Conservation (phyloP, 2,329 filamentous ascomycete genomes). For the Colletotrichum sojae region DNA sequence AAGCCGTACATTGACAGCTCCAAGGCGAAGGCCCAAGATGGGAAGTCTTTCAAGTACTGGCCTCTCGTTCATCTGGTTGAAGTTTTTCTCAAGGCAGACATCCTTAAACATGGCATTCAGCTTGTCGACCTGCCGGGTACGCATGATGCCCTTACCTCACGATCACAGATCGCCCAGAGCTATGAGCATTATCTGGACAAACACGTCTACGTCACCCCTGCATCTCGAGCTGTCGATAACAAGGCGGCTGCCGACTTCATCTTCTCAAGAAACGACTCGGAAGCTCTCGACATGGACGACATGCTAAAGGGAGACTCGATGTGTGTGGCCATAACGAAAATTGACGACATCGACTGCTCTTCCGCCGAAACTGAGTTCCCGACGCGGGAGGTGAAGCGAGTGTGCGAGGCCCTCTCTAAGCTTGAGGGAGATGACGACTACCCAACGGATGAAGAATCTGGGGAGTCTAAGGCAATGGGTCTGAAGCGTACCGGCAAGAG, state of each 20-base stretch:
- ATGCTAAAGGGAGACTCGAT: conserved; percentile 30
- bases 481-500: neutral
- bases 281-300: conserved; percentile 38
- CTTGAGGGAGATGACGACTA: conserved; percentile 1
- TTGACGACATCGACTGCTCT: conserved; percentile 36
- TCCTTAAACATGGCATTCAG: conserved; percentile 39
- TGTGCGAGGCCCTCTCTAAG: neutral
- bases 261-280: conserved; percentile 28
- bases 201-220: conserved; percentile 35
- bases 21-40: neutral
- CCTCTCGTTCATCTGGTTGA: conserved; percentile 41
- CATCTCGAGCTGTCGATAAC: conserved; percentile 41
- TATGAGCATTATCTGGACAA: conserved; percentile 34
- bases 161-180: conserved; percentile 28
- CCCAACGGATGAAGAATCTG: neutral
- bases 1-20: conserved; percentile 37
- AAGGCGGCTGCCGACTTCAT: conserved; percentile 38
- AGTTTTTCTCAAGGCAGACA: conserved; percentile 22
- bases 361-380: conserved; percentile 27
- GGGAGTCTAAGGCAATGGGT: no score
- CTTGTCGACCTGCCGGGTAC: conserved; percentile 42
- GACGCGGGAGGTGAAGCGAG: neutral
- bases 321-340: conserved; percentile 39
- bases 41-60: conserved; percentile 23
- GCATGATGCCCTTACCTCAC: conserved; percentile 37